A percentile compares a stretch with the other conserved stretches of the same genome.
These are phyloP conservation scores for Coprinopsis strossmayeri DNA, from an alignment of 768 basidiomycete species.

Conservation along the genomic window DNA sequence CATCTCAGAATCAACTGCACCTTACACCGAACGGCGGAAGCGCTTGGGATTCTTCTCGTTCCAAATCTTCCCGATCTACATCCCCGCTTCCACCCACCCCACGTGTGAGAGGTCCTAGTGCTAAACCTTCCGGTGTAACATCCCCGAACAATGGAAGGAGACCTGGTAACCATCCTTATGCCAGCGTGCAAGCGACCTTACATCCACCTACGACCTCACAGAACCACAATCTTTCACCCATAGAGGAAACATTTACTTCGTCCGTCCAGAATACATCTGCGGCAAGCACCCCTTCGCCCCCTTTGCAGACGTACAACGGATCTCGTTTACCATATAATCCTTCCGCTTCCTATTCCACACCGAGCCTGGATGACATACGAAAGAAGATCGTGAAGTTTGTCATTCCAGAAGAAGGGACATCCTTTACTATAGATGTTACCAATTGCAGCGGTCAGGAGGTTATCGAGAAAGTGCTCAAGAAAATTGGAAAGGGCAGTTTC, in stretches of 20 bases:
- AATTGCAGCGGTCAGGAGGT: conserved; percentile 85
- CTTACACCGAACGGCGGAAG: conserved; percentile 43
- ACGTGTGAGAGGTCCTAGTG: conserved; percentile 22
- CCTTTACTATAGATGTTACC: conserved; percentile 73
- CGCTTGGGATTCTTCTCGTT: conserved; percentile 43
- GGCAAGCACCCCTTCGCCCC: conserved; percentile 42
- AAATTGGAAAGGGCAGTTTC: conserved; percentile 66
- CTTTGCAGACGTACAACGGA: conserved; percentile 33
- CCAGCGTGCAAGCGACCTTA: conserved; percentile 41
- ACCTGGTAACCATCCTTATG: conserved; percentile 50
- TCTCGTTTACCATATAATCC: conserved; percentile 22
- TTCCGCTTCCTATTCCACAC: conserved; percentile 31
- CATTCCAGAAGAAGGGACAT: conserved; percentile 74
- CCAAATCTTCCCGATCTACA: conserved; percentile 39
- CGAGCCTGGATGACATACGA: conserved; percentile 62
- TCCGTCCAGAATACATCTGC: conserved; percentile 23
- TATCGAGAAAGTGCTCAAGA: conserved; percentile 82
- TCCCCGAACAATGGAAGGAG: conserved; percentile 26
- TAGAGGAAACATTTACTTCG: conserved; percentile 52
- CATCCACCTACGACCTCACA: conserved; percentile 27
- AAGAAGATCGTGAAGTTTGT: conserved; percentile 86
- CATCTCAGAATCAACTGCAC: conserved; percentile 40
- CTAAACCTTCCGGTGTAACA: conserved; percentile 16
- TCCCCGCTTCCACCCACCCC: conserved; percentile 35
- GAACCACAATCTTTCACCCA: conserved; percentile 57